Evolutionary conservation across 306 rosid genomes (phyloP).

Genomic region (Vigna unguiculata): DNA sequence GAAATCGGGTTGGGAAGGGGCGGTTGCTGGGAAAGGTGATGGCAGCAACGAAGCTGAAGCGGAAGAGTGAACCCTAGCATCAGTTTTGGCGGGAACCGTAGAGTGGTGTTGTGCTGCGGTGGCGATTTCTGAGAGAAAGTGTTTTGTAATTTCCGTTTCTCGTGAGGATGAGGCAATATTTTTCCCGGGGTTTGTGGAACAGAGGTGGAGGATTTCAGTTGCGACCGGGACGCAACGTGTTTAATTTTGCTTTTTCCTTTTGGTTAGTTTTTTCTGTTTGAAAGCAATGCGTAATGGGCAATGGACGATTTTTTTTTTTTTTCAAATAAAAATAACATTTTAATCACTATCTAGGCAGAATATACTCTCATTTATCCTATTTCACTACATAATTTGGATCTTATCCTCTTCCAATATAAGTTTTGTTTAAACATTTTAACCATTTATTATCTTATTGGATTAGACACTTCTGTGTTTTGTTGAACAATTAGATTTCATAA

Average conservation of each 20-base stretch:
- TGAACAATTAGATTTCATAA: too few relatives aligned
- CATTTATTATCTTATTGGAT: too few relatives aligned
- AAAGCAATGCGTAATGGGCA: not conserved
- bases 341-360: not conserved
- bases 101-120: not conserved
- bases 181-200: not conserved
- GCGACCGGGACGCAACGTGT: not conserved
- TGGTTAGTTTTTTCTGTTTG: not conserved
- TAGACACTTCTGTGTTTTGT: too few relatives aligned
- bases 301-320: not conserved
- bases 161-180: not conserved
- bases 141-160: not conserved
- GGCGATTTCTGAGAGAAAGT: not conserved
- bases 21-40: constrained; percentile 40
- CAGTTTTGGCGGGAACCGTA: constrained; percentile 69
- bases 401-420: too few relatives aligned
- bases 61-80: constrained; percentile 59
- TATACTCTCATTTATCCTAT: too few relatives aligned
- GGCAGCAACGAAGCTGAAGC: constrained; percentile 40
- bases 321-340: not conserved
- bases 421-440: too few relatives aligned
- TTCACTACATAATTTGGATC: too few relatives aligned
- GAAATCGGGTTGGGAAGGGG: constrained; percentile 37
- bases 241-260: not conserved
- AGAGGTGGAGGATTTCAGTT: not conserved